Evolutionary conservation across 1,139 yeast genomes (phyloP).

Genomic region (Yamadazyma oceani): DNA sequence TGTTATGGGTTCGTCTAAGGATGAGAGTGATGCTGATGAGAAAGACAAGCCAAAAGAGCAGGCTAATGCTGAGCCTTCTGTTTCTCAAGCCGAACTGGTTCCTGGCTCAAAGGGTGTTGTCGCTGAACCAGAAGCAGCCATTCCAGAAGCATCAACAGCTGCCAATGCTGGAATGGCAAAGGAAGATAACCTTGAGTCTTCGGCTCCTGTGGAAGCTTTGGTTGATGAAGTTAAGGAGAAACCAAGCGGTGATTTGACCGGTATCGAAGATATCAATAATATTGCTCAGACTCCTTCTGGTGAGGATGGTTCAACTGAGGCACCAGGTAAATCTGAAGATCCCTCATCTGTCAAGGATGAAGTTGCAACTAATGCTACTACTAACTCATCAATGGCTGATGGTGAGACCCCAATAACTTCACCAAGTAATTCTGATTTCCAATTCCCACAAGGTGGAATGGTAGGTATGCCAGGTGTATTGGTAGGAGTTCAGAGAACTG

Average conservation of each 20-base stretch:
- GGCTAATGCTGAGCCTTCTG: too few relatives aligned
- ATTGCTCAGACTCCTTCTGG: slow-evolving; percentile 7
- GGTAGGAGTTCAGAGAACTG: slow-evolving; percentile 57
- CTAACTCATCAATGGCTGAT: slow-evolving; percentile 39
- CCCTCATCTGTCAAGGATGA: slow-evolving; percentile 18
- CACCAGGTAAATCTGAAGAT: slow-evolving; percentile 6
- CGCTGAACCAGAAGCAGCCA: slow-evolving; percentile 2
- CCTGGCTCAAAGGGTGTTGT: too few relatives aligned
- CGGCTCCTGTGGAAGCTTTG: slow-evolving; percentile 15
- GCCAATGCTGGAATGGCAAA: slow-evolving; percentile 7
- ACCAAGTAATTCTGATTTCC: slow-evolving; percentile 54
- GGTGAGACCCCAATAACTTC: slow-evolving; percentile 58
- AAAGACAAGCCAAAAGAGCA: not conserved
- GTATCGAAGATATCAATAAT: slow-evolving; percentile 25
- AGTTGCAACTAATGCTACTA: slow-evolving; percentile 27
- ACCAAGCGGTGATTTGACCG: slow-evolving; percentile 30
- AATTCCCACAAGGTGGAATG: slow-evolving; percentile 54
- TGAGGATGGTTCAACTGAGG: not conserved
- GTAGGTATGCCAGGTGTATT: slow-evolving; percentile 50
- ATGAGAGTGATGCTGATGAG: not conserved
- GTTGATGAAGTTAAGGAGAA: slow-evolving; percentile 27
- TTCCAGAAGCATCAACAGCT: not conserved
- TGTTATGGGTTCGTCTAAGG: slow-evolving; percentile 15
- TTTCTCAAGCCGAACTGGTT: too few relatives aligned
- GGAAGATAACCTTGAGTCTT: not conserved